Percentiles rank a stretch among this genome's conserved stretches.
These are phyloP conservation scores for Primulina tabacum DNA, from an alignment of 257 asterid genomes.

Conservation along the genomic window DNA sequence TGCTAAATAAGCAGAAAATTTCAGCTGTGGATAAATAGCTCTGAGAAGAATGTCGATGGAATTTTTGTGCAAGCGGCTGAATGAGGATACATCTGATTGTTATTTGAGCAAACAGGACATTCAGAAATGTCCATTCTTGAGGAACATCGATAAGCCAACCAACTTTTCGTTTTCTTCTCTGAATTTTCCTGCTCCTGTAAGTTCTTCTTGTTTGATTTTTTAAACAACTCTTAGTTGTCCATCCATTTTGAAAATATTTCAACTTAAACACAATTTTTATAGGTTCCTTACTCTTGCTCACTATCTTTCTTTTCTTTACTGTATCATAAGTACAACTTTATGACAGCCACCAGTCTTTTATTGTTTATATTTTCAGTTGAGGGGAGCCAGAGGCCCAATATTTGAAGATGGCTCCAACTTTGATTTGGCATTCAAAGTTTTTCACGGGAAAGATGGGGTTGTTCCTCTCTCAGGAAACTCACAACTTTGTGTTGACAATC, in stretches of 20 bases:
- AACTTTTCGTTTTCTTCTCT: constrained; percentile 55
- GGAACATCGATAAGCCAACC: constrained; percentile 69
- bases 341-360: constrained; percentile 18
- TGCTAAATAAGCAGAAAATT: constrained; percentile 20
- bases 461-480: constrained; percentile 56
- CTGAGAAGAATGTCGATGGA: constrained; percentile 43
- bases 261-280: not conserved
- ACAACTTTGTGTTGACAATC: constrained; percentile 26
- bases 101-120: constrained; percentile 47
- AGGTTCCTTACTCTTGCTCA: not conserved
- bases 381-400: constrained; percentile 64
- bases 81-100: constrained; percentile 49
- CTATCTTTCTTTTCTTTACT: constrained; percentile 11
- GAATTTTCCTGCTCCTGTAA: constrained; percentile 51
- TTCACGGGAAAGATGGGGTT: constrained; percentile 80
- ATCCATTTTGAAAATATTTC: constrained; percentile 9
- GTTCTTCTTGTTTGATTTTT: constrained; percentile 22
- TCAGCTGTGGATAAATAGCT: constrained; percentile 34
- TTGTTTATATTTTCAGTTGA: constrained; percentile 34
- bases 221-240: constrained; percentile 3
- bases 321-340: constrained; percentile 2
- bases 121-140: constrained; percentile 71
- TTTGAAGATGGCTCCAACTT: constrained; percentile 82
- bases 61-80: constrained; percentile 44
- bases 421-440: constrained; percentile 61